phyloP scores from a whole-genome alignment of 768 basidiomycete genomes.

The Termitomyces sp. region DNA sequence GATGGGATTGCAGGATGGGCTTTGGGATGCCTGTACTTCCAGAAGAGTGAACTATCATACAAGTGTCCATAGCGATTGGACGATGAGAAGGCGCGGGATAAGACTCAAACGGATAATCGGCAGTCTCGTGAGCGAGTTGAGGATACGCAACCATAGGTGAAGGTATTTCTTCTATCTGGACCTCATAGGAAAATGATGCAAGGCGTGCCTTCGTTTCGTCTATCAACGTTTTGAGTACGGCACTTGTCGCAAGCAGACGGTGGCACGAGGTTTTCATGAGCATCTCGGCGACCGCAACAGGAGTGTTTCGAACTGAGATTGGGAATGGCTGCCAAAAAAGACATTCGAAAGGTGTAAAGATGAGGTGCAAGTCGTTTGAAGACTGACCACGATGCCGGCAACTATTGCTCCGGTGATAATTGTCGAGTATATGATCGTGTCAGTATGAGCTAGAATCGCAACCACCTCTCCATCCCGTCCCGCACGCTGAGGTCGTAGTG shows the following conservation, averaged over 20 bases:
- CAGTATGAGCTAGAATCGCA: conserved; percentile 24
- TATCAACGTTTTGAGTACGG: not conserved
- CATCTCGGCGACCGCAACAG: not conserved
- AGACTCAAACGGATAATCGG: conserved; percentile 3
- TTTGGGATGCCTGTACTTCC: conserved; percentile 38
- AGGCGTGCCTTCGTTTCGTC: not conserved
- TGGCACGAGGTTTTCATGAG: not conserved
- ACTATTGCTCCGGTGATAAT: not conserved
- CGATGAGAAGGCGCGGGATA: conserved; percentile 6
- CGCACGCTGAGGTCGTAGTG: not conserved
- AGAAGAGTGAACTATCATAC: conserved; percentile 33
- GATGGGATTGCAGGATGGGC: conserved; percentile 26
- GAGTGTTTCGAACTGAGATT: not conserved
- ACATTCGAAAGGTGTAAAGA: not conserved
- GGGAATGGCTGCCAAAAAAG: not conserved
- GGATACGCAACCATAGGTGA: not conserved
- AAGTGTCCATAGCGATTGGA: conserved; percentile 13
- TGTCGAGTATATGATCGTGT: conserved; percentile 25
- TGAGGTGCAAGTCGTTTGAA: not conserved
- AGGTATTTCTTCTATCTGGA: not conserved
- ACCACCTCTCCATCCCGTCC: conserved; percentile 21
- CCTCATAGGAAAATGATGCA: not conserved
- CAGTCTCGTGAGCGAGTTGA: conserved; percentile 2
- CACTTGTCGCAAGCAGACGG: not conserved
- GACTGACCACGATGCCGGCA: not conserved